These are phyloP conservation scores for Pelargonium australe DNA, from an alignment of 441 rosid species.

Conservation along the genomic window DNA sequence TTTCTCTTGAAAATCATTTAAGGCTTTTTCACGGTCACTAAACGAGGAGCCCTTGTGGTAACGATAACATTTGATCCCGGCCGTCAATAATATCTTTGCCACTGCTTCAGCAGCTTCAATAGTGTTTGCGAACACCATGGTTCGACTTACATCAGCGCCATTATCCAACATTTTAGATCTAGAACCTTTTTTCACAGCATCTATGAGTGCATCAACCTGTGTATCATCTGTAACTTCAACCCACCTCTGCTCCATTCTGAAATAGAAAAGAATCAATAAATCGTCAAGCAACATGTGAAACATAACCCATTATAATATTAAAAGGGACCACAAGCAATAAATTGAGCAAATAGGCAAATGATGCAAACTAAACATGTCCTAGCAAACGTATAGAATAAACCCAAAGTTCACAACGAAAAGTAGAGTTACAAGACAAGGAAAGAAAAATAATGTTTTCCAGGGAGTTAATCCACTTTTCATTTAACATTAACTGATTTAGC, in stretches of 20 bases:
- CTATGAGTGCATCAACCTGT: constrained; percentile 77
- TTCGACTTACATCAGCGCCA: constrained; percentile 39
- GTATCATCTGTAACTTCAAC: constrained; percentile 71
- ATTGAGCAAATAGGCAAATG: background rate
- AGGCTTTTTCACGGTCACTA: constrained; percentile 63
- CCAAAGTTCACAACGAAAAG: too few species aligned
- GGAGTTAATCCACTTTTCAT: too few species aligned
- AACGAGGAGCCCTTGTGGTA: constrained; percentile 75
- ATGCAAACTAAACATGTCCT: too few species aligned
- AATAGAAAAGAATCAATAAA: constrained; percentile 21
- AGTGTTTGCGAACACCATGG: constrained; percentile 94
- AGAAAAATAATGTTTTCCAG: too few species aligned
- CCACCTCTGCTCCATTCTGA: constrained; percentile 77
- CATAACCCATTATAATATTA: too few species aligned
- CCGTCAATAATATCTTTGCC: constrained; percentile 58
- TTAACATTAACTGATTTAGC: too few species aligned
- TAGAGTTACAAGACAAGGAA: too few species aligned
- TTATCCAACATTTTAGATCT: constrained; percentile 20
- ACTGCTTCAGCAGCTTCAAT: constrained; percentile 89
- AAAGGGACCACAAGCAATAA: background rate
- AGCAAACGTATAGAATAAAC: too few species aligned
- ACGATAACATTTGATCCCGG: constrained; percentile 62
- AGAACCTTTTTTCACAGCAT: constrained; percentile 53
- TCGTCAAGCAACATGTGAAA: background rate
- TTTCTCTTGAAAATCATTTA: constrained; percentile 59